Evolutionary conservation across 768 basidiomycete species (phyloP).

Genomic region (Rhodotorula graminis): DNA sequence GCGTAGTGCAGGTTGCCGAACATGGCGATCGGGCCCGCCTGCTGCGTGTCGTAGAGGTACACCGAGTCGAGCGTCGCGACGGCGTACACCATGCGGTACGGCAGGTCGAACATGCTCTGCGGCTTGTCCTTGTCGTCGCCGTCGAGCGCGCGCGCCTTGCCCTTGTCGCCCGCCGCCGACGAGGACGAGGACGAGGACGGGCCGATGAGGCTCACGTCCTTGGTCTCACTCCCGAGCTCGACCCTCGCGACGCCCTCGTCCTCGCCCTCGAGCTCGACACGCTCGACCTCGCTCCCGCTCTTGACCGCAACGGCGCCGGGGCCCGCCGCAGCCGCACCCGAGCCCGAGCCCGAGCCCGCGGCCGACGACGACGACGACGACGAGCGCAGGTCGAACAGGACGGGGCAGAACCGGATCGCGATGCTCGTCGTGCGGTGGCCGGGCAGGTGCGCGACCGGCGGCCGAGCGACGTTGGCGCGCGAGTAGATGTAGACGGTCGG

Average conservation of each 20-base stretch:
- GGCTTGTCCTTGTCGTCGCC: constrained; percentile 6
- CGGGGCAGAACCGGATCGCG: constrained; percentile 86
- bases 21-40: constrained; percentile 82
- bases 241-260: constrained; percentile 26
- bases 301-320: background rate
- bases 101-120: constrained; percentile 71
- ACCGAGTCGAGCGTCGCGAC: constrained; percentile 96
- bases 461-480: constrained; percentile 84
- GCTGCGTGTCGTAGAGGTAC: constrained; percentile 93
- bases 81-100: constrained; percentile 90
- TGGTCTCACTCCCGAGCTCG: constrained; percentile 42
- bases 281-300: too few species aligned
- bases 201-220: constrained; percentile 57
- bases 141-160: background rate
- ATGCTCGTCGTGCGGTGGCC: constrained; percentile 95
- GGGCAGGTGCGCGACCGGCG: constrained; percentile 88
- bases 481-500: constrained; percentile 86
- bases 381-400: constrained; percentile 74
- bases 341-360: background rate
- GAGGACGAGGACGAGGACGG: constrained; percentile 49
- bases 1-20: constrained; percentile 94
- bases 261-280: constrained; percentile 48
- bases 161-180: constrained; percentile 47
- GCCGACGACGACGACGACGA: too few species aligned
- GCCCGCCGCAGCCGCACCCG: background rate